Base-by-base conservation (phyloP, 306 rosid species). In the Cicer judaicum region DNA sequence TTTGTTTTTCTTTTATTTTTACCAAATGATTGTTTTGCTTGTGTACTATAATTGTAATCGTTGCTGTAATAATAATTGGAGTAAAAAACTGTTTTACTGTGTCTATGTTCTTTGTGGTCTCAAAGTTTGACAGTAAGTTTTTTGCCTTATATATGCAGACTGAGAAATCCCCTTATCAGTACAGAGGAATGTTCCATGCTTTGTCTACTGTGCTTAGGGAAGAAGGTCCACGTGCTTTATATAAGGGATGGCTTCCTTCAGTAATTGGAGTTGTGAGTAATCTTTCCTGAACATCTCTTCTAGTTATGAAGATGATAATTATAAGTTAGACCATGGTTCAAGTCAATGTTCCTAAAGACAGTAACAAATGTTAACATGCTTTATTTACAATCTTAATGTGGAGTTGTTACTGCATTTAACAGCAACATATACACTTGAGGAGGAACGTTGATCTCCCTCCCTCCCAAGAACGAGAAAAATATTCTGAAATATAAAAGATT, bases 171-270 rank as follows among this genome's bases (percentile, higher is more conserved):
- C 99, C 99, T 29, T 95, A 86, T 60, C 99, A 84, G 87, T 95
- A 95, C 81, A 89, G 97, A 84, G 99, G 99, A 86, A 95, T 95
- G 89, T 84, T 90, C 74, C 99, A 95, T 82, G 99, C 99, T 64
- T 75, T 95, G 59, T 83, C 91, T 57, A 95, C 99, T 16, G 96
- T 95, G 77, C 92, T 95, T 18, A 84, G 90, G 77, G 96, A 92
- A 85, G 99, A 95, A 84, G 99, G 99, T 53, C 91, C 98, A 1
- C 92, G 99, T 72, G 98, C 99, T 69, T 80, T 95, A 78, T 95
- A 95, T 77, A 95, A 86, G 89, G 99, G 99, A 7, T 95, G 99
- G 98, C 93, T 95, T 81, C 98, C 99, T 78, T 95, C 99, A 53
- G 99, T 92, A 10, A 95, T 95, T 81, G 99, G 99, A 86, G 99